Percentiles rank a stretch among this genome's conserved stretches.
Conservation (phyloP, 148 eudicot species). For the Camellia japonica region DNA sequence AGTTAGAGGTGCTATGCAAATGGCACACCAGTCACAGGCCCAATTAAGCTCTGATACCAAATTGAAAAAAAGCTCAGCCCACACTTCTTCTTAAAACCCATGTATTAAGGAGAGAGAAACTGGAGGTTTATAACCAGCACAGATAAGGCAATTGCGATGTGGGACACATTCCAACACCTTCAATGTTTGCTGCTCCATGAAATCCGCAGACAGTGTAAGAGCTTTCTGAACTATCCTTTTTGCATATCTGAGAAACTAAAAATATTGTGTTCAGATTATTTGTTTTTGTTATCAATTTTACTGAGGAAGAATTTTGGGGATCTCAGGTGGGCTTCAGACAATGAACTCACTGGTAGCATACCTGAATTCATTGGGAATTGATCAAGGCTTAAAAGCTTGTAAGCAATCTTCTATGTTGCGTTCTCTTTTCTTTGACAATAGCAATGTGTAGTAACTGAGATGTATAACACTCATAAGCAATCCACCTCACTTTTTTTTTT, state of each 20-base stretch:
- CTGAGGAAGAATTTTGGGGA: slow-evolving; percentile 5
- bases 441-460: background rate
- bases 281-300: background rate
- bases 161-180: slow-evolving; percentile 24
- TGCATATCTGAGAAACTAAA: background rate
- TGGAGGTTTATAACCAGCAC: too few species aligned
- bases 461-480: background rate
- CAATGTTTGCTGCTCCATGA: slow-evolving; percentile 48
- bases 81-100: too few species aligned
- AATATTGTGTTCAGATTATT: background rate
- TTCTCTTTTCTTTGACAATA: background rate
- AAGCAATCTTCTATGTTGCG: background rate
- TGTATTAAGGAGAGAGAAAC: too few species aligned
- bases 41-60: too few species aligned
- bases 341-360: slow-evolving; percentile 54
- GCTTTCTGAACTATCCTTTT: slow-evolving; percentile 10
- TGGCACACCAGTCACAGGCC: too few species aligned
- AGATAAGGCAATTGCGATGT: too few species aligned
- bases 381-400: slow-evolving; percentile 52
- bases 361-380: slow-evolving; percentile 68
- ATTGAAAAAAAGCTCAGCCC: too few species aligned
- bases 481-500: too few species aligned
- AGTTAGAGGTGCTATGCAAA: slow-evolving; percentile 54
- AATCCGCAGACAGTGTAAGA: slow-evolving; percentile 57
- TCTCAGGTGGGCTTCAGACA: slow-evolving; percentile 82